Evolutionary conservation across 75 land plant genomes (phyloP).

Genomic region (Picea sitchensis): DNA sequence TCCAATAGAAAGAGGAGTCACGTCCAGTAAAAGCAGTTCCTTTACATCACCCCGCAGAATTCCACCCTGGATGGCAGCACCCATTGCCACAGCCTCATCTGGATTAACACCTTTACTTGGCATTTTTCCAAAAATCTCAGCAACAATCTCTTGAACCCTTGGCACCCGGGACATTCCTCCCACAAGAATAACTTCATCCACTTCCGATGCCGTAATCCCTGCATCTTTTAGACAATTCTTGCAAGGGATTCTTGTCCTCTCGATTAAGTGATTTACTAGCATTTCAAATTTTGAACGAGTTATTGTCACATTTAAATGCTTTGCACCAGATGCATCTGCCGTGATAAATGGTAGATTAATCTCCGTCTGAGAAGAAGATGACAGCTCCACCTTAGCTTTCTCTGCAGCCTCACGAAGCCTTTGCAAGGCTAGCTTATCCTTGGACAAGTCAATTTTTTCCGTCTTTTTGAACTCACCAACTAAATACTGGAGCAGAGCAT

Average conservation of each 20-base stretch:
- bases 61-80: slow-evolving; percentile 68
- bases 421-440: slow-evolving; percentile 48
- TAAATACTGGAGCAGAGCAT: slow-evolving; percentile 39
- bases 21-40: slow-evolving; percentile 54
- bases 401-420: slow-evolving; percentile 64
- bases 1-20: slow-evolving; percentile 66
- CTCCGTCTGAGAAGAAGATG: slow-evolving; percentile 58
- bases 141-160: slow-evolving; percentile 48
- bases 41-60: slow-evolving; percentile 66
- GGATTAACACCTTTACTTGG: slow-evolving; percentile 70
- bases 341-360: slow-evolving; percentile 62
- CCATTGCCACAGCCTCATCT: slow-evolving; percentile 61
- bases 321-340: slow-evolving; percentile 61
- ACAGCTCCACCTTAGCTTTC: slow-evolving; percentile 62
- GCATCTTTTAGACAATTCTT: slow-evolving; percentile 61
- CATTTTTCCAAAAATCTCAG: slow-evolving; percentile 44
- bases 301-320: slow-evolving; percentile 52
- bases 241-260: slow-evolving; percentile 52
- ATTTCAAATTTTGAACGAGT: slow-evolving; percentile 55
- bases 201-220: slow-evolving; percentile 43
- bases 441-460: slow-evolving; percentile 49
- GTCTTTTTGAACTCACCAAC: slow-evolving; percentile 45
- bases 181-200: slow-evolving; percentile 55
- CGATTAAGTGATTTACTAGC: slow-evolving; percentile 44
- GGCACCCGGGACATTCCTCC: slow-evolving; percentile 65